Conservation (phyloP, 495 filamentous ascomycete genomes). For the Tuber indicum region DNA sequence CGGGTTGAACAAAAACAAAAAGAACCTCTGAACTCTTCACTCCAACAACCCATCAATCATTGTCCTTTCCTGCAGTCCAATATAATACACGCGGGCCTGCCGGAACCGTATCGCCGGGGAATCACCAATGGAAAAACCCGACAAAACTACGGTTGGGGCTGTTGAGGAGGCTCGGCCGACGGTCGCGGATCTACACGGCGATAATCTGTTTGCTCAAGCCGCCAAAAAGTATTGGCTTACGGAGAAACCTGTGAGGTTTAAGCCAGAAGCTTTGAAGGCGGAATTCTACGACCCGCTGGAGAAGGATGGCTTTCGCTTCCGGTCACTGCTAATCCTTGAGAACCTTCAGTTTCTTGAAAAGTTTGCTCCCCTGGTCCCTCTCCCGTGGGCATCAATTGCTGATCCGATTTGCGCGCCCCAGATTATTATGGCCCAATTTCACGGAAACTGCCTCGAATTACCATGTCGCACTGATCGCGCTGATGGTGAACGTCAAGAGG, state of each 20-base stretch:
- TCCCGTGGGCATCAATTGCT: constrained; percentile 10
- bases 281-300: constrained; percentile 90
- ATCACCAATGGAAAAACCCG: constrained; percentile 28
- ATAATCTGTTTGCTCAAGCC: constrained; percentile 72
- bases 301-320: constrained; percentile 66
- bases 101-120: constrained; percentile 9
- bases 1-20: constrained; percentile 29
- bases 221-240: constrained; percentile 82
- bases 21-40: constrained; percentile 17
- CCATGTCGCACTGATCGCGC: constrained; percentile 75
- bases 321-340: constrained; percentile 74
- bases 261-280: constrained; percentile 74
- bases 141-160: constrained; percentile 30
- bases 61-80: neutral
- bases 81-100: constrained; percentile 5
- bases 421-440: constrained; percentile 92
- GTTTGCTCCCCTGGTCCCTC: constrained; percentile 45
- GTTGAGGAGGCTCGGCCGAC: constrained; percentile 51
- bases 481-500: constrained; percentile 81
- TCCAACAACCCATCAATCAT: constrained; percentile 16
- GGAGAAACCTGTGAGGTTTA: constrained; percentile 62
- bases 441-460: constrained; percentile 81
- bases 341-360: constrained; percentile 85
- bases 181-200: constrained; percentile 65
- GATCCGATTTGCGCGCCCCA: constrained; percentile 40